phyloP scores from a whole-genome alignment of 1,284 basidiomycete species.

The Paramarasmius palmivorus region DNA sequence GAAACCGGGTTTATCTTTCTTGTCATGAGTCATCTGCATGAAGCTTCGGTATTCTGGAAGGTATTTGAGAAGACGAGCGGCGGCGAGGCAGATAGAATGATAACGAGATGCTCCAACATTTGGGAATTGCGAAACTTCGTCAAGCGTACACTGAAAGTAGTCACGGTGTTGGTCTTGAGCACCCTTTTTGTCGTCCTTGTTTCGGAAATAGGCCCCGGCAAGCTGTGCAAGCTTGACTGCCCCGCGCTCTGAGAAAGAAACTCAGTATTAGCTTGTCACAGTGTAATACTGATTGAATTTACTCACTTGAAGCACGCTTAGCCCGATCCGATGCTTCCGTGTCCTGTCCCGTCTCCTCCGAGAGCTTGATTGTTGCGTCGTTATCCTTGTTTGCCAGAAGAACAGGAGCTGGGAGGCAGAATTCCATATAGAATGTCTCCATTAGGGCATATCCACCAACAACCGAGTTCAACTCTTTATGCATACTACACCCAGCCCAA shows the following conservation, averaged over 20 bases:
- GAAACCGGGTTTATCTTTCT: neutral
- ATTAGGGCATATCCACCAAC: neutral
- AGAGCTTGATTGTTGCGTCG: neutral
- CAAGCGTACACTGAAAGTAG: neutral
- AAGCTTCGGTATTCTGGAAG: neutral
- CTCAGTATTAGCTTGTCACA: no score
- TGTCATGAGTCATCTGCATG: neutral
- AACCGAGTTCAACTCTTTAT: neutral
- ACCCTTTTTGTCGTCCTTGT: slow-evolving; percentile 9
- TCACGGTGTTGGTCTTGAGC: neutral
- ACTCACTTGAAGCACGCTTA: no score
- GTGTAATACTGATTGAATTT: no score
- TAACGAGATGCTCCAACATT: slow-evolving; percentile 1
- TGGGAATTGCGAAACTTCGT: neutral
- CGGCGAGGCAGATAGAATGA: neutral
- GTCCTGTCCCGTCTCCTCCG: neutral
- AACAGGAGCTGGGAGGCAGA: neutral
- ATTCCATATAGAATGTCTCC: neutral
- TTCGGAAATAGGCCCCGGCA: neutral
- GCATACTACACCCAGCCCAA: slow-evolving; percentile 2
- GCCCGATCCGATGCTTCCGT: neutral
- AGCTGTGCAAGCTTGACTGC: neutral
- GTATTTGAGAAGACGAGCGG: neutral
- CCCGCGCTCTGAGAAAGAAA: neutral
- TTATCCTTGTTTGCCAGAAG: slow-evolving; percentile 1